Conservation (phyloP, 2,329 filamentous ascomycete species). For the Penicillium sp. region DNA sequence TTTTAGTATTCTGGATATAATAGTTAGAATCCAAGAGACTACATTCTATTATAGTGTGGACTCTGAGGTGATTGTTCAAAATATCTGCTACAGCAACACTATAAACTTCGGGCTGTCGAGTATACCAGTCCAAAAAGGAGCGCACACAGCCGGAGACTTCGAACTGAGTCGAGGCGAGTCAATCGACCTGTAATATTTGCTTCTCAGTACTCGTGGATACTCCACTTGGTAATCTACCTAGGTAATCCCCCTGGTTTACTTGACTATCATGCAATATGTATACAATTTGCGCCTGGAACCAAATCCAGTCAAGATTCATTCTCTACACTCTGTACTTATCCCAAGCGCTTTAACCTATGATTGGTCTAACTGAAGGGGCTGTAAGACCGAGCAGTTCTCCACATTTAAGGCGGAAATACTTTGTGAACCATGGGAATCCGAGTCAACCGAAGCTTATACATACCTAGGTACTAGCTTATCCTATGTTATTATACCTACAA, state of each 20-base stretch:
- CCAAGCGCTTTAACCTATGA: background rate
- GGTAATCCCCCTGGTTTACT: too few relatives aligned
- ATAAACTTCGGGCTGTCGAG: background rate
- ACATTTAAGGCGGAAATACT: slow-evolving; percentile 4
- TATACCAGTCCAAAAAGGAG: too few relatives aligned
- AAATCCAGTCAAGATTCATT: background rate
- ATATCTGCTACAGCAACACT: background rate
- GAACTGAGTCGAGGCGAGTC: too few relatives aligned
- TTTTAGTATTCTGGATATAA: too few relatives aligned
- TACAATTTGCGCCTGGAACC: background rate
- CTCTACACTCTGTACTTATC: background rate
- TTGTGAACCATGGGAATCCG: slow-evolving; percentile 2
- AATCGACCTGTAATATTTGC: background rate
- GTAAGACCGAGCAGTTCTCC: background rate
- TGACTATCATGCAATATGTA: background rate
- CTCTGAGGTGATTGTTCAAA: too few relatives aligned
- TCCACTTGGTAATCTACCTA: background rate
- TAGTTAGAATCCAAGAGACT: too few relatives aligned
- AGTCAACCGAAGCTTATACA: background rate
- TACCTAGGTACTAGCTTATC: too few relatives aligned
- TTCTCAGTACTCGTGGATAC: background rate
- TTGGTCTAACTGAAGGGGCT: background rate
- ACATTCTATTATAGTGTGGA: background rate
- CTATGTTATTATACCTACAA: background rate
- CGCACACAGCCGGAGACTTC: too few relatives aligned